Conservation (phyloP, 1,284 basidiomycete genomes). For the Puccinia sorghi region DNA sequence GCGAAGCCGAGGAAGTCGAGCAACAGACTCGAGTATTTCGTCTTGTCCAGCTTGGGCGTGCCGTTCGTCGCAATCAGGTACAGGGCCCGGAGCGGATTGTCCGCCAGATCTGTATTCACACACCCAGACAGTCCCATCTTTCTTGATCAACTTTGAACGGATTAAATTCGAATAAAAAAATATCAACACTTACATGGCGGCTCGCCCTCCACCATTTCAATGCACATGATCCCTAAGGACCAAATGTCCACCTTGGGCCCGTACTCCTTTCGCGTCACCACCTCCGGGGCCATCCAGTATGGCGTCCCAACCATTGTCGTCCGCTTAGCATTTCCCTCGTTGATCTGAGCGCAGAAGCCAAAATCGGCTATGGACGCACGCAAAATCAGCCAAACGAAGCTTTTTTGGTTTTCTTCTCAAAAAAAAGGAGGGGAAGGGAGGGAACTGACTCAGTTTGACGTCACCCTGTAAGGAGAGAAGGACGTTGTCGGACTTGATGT, state of each 20-base stretch:
- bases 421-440: background rate
- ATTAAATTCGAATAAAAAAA: background rate
- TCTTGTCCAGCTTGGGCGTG: constrained; percentile 94
- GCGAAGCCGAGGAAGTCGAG: constrained; percentile 84
- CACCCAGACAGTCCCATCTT: background rate
- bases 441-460: constrained; percentile 84
- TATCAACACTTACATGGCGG: constrained; percentile 81
- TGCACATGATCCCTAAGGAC: constrained; percentile 85
- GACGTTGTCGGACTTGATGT: constrained; percentile 98
- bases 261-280: constrained; percentile 97
- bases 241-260: constrained; percentile 99
- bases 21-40: constrained; percentile 80
- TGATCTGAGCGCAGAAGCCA: constrained; percentile 97
- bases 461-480: constrained; percentile 87
- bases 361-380: constrained; percentile 75
- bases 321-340: constrained; percentile 85
- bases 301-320: constrained; percentile 99
- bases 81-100: constrained; percentile 61
- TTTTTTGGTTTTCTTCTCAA: constrained; percentile 21
- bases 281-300: constrained; percentile 99
- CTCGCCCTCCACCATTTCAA: constrained; percentile 99
- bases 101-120: constrained; percentile 54
- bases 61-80: constrained; percentile 98
- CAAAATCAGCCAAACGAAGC: background rate
- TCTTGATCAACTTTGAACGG: too few relatives aligned